Evolutionary conservation across 2,329 filamentous ascomycete species (phyloP), one percentile per base, ranked within the genome.

Genomic region (Domatiomyces globalis): DNA sequence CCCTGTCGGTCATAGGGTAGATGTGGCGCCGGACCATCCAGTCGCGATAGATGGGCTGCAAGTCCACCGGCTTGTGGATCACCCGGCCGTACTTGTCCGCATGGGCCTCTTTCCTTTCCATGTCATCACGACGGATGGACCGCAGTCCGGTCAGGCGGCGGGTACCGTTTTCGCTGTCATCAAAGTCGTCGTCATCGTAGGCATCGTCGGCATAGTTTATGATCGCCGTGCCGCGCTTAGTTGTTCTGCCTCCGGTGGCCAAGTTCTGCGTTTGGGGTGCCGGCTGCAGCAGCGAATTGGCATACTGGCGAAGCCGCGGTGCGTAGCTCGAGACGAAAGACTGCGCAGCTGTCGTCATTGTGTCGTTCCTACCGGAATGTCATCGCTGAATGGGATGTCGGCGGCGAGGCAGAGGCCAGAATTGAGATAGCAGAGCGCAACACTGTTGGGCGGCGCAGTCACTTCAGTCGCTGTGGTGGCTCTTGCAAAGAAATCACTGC

Each of bases 191-290:
- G 55, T 83, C 88, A 59, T 95, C 90, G 63, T 84, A 94, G 46
- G 89, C 89, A 66, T 96, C 90, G 66, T 98, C 92, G 20, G 92
- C 90, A 65, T 98, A 98, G 71, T 95, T 98, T 70, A 96, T 92
- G 57, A 90, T 86, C 33, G 87, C 92, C 1, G 92, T 96, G 52
- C 92, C 92, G 68, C 92, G 84, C 73, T 98, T 96, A 7, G 92
- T 96, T n/a, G 86, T 94, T 65, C 90, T 81, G 61, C 86, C 77
- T 54, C 78, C 72, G 42, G 83, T 79, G 20, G 80, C 82, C 52
- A 74, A 73, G 59, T 82, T 76, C 56, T 80, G 81, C 51, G 78
- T 77, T 56, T 84, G 85, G 55, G 90, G 78, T 56, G 92, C 81
- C 36, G 90, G 89, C 20, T 86, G 87, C 55, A 95, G 79, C 51